Base-by-base conservation (phyloP, 2,329 filamentous ascomycete species). In the Fusarium gaditjirri region DNA sequence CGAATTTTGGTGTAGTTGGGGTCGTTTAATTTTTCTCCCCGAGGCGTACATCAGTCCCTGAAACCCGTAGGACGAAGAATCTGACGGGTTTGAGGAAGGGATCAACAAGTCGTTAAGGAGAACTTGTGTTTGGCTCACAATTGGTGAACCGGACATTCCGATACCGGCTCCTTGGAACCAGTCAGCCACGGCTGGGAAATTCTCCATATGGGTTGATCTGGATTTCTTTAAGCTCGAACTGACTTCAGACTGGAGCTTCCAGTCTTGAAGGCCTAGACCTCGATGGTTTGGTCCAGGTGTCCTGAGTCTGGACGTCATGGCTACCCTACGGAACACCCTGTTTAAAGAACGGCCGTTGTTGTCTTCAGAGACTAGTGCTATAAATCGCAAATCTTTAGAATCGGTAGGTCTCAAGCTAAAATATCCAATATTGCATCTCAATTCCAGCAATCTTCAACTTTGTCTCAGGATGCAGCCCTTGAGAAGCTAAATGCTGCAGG, bases 91-190 rank as follows among this genome's bases (percentile, higher is more conserved):
- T 7, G 3, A 50, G 57, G 42, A 47, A 49, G 27, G 12, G 62
- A 71, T 71, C 52, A 42, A 68, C 53, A 56, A 27, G 13, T 47
- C 39, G n/a, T 12, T 25, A 42, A 55, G 50, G 53, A 31, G 21
- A 56, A 19, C 49, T 53, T 53, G 3, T 9, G 25, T 38, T 19
- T 23, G 49, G 23, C 49, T 41, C 38, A 27, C 49, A 61, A 49
- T 47, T 36, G n/a, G 36, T 36, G 25, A 54, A 8, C 38, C 65
- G 65, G 60, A 44, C n/a, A 42, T 41, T 38, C 70, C 70, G 70
- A 72, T 56, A 53, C 47, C 53, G 47, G 55, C 35, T 29, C n/a
- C 16, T 3, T 23, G 10, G 17, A 21, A 23, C 14, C 19, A 23
- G 16, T 43, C 35, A 55, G 52, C 52, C 25, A 53, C 25, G 3